Evolutionary conservation across 805 yeast genomes (phyloP).

Genomic region (Sugiyamaella valdiviana): DNA sequence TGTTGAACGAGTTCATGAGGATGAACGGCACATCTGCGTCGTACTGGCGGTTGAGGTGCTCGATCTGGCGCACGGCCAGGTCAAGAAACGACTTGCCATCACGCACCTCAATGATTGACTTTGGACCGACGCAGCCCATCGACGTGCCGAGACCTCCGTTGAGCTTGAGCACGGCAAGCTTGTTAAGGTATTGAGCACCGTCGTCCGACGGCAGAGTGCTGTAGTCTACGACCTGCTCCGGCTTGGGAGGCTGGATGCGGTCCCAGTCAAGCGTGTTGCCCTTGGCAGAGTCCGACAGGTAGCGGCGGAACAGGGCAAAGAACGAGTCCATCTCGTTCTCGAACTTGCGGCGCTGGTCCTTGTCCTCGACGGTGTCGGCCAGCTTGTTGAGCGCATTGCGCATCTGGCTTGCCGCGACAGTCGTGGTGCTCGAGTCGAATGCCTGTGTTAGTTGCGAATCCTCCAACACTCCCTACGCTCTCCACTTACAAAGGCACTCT

Average conservation of each 20-base stretch:
- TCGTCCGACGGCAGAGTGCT: constrained; percentile 36
- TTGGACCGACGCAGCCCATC: constrained; percentile 99
- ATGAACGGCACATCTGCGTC: constrained; percentile 92
- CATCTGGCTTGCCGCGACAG: constrained; percentile 96
- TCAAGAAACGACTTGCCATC: constrained; percentile 97
- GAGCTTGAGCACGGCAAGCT: constrained; percentile 90
- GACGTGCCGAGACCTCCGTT: constrained; percentile 99
- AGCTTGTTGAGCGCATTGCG: constrained; percentile 87
- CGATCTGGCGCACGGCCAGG: constrained; percentile 93
- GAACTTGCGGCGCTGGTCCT: constrained; percentile 43
- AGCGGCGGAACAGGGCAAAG: constrained; percentile 88
- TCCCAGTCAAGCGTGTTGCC: constrained; percentile 90
- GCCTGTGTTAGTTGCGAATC: constrained; percentile 42
- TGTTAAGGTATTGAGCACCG: constrained; percentile 50
- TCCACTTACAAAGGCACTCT: constrained; percentile 57
- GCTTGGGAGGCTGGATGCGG: constrained; percentile 82
- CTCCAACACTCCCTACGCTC: too few species aligned
- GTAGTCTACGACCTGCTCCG: constrained; percentile 85
- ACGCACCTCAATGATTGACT: constrained; percentile 92
- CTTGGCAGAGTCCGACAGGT: constrained; percentile 80
- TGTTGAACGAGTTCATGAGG: constrained; percentile 97
- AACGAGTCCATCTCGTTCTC: constrained; percentile 93
- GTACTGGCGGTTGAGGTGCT: constrained; percentile 81
- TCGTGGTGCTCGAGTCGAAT: constrained; percentile 89
- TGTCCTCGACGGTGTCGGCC: constrained; percentile 68